phyloP scores from a whole-genome alignment of 169 alveolate species.

The Haemoproteus tartakovskyi region DNA sequence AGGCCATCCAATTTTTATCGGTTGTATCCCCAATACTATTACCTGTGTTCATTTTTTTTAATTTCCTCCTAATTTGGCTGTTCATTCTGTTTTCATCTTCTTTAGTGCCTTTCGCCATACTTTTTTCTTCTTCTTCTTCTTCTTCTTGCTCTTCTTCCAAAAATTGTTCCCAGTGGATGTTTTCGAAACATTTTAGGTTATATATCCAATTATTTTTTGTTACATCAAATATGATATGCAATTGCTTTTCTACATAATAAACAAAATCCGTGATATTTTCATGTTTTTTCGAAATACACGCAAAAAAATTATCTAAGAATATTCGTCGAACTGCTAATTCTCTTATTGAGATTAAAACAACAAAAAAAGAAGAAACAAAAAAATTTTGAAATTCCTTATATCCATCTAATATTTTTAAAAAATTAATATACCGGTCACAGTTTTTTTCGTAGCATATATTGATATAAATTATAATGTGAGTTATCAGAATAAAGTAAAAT shows the following conservation, averaged over 20 bases:
- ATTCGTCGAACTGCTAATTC: constrained; percentile 10
- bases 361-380: constrained; percentile 36
- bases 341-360: constrained; percentile 25
- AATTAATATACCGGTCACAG: constrained; percentile 38
- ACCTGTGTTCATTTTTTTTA: too few relatives aligned
- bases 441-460: constrained; percentile 53
- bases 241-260: constrained; percentile 1
- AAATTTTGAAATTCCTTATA: constrained; percentile 23
- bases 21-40: too few relatives aligned
- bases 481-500: constrained; percentile 40
- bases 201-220: constrained; percentile 11
- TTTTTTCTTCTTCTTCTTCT: neutral
- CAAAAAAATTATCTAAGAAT: constrained; percentile 27
- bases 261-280: constrained; percentile 4
- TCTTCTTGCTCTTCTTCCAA: neutral
- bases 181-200: constrained; percentile 14
- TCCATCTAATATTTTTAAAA: constrained; percentile 18
- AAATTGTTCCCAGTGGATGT: neutral
- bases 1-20: neutral
- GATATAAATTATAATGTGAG: constrained; percentile 21
- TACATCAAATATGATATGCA: constrained; percentile 18
- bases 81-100: too few relatives aligned
- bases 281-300: constrained; percentile 40
- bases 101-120: too few relatives aligned
- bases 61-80: too few relatives aligned